A percentile compares a stretch with the other conserved stretches of the same genome.
Evolutionary conservation across 257 asterid species (phyloP).

Genomic region (Handroanthus guayacan): DNA sequence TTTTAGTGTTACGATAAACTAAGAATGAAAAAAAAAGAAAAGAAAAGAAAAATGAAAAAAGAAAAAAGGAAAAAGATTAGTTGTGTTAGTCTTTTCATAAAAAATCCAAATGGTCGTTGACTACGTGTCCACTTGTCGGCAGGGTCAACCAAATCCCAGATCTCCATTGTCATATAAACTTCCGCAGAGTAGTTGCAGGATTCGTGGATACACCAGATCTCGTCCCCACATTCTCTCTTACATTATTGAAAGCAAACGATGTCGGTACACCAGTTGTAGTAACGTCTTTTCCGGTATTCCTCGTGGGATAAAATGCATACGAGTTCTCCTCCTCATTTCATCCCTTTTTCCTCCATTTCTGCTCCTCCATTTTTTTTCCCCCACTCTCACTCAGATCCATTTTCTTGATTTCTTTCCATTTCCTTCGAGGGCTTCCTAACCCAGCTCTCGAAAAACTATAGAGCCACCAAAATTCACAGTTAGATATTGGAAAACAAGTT

Average conservation of each 20-base stretch:
- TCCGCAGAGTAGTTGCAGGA: neutral
- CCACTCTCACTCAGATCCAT: constrained; percentile 43
- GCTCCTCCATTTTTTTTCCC: constrained; percentile 21
- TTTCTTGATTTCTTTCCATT: constrained; percentile 29
- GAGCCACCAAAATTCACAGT: constrained; percentile 24
- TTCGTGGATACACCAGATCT: neutral
- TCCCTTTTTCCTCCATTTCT: constrained; percentile 13
- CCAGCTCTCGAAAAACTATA: constrained; percentile 44
- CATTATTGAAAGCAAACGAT: neutral
- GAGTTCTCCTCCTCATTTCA: constrained; percentile 4
- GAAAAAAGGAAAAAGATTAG: too few species aligned
- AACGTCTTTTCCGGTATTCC: constrained; percentile 37
- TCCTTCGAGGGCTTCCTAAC: constrained; percentile 39
- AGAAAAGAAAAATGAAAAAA: too few species aligned
- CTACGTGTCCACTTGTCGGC: too few species aligned
- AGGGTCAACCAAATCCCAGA: too few species aligned
- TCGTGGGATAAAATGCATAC: constrained; percentile 42
- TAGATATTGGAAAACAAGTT: neutral
- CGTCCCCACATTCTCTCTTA: neutral
- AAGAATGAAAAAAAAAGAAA: too few species aligned
- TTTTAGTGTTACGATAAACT: too few species aligned
- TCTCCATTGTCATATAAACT: too few species aligned
- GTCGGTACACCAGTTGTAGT: constrained; percentile 11
- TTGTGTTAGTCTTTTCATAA: too few species aligned
- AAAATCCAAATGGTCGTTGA: too few species aligned